Evolutionary conservation across 2,329 filamentous ascomycete genomes (phyloP).

Genomic region (Capronia coronata): DNA sequence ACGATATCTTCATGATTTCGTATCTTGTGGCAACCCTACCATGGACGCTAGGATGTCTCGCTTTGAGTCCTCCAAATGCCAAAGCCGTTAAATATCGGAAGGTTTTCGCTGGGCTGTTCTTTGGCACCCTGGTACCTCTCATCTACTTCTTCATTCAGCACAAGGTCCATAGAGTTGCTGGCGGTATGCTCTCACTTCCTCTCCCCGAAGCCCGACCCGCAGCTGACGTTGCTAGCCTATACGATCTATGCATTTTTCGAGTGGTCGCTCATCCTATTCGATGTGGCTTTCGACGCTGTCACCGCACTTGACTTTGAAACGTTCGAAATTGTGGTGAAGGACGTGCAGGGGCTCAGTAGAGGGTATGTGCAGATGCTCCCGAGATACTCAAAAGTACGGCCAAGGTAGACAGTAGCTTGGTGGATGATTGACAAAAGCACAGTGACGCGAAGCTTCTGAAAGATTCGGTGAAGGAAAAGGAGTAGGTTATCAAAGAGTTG

Average conservation of each 20-base stretch:
- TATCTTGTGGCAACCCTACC: slow-evolving; percentile 91
- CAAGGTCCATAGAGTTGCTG: slow-evolving; percentile 88
- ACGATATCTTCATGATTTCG: slow-evolving; percentile 99
- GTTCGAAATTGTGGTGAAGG: slow-evolving; percentile 80
- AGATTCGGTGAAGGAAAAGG: slow-evolving; percentile 57
- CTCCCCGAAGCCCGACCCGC: background rate
- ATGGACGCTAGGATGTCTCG: slow-evolving; percentile 88
- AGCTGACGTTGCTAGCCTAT: slow-evolving; percentile 59
- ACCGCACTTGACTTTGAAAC: slow-evolving; percentile 85
- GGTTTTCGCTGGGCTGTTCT: slow-evolving; percentile 74
- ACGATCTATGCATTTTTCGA: slow-evolving; percentile 98
- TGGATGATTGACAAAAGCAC: slow-evolving; percentile 34
- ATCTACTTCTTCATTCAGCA: slow-evolving; percentile 98
- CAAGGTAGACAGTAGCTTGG: slow-evolving; percentile 34
- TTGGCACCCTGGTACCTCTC: slow-evolving; percentile 80
- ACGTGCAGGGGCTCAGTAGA: slow-evolving; percentile 85
- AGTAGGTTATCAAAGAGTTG: slow-evolving; percentile 52
- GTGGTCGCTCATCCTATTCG: slow-evolving; percentile 89
- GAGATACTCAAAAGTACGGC: slow-evolving; percentile 63
- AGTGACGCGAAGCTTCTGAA: slow-evolving; percentile 46
- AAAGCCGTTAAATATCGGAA: slow-evolving; percentile 83
- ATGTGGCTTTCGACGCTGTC: slow-evolving; percentile 93
- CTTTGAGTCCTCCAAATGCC: slow-evolving; percentile 76
- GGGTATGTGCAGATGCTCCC: slow-evolving; percentile 98
- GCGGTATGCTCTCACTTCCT: slow-evolving; percentile 57